Evolutionary conservation across 2,329 filamentous ascomycete species (phyloP).

Genomic region (Monilinia aucupariae): DNA sequence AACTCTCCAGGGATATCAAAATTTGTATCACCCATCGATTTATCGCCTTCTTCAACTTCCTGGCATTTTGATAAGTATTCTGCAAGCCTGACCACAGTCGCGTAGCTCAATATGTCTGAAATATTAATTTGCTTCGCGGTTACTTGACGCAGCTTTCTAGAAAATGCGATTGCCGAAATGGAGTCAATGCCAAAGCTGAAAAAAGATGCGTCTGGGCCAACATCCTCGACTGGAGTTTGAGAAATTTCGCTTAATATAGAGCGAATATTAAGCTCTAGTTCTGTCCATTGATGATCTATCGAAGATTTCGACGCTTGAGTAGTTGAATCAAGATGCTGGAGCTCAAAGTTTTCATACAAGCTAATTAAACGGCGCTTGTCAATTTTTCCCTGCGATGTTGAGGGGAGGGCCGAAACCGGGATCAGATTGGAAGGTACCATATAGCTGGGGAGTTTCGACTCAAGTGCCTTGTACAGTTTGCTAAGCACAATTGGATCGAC

Average conservation of each 20-base stretch:
- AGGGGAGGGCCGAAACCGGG: conserved; percentile 62
- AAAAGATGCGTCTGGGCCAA: conserved; percentile 66
- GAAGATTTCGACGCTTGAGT: conserved; percentile 21
- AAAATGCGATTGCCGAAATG: conserved; percentile 69
- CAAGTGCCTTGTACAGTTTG: conserved; percentile 50
- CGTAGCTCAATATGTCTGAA: conserved; percentile 62
- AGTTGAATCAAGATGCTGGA: conserved; percentile 41
- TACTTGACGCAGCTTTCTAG: conserved; percentile 48
- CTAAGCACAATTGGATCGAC: conserved; percentile 37
- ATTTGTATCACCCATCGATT: not conserved
- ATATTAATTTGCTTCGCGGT: conserved; percentile 52
- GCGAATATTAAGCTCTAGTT: conserved; percentile 52
- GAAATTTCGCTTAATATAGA: conserved; percentile 29
- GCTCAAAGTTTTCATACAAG: conserved; percentile 44
- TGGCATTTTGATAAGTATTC: conserved; percentile 28
- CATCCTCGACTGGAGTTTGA: conserved; percentile 38
- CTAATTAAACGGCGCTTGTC: conserved; percentile 52
- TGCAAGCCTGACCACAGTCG: conserved; percentile 59
- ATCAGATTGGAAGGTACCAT: conserved; percentile 75
- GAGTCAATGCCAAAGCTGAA: conserved; percentile 78
- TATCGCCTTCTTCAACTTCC: not conserved
- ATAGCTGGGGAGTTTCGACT: conserved; percentile 59
- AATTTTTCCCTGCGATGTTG: conserved; percentile 70
- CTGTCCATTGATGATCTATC: conserved; percentile 42
- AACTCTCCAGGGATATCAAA: conserved; percentile 29